A percentile compares a stretch with the other conserved stretches of the same genome.
Conservation (phyloP, 208 protist genomes). For the Leishmania tropica region DNA sequence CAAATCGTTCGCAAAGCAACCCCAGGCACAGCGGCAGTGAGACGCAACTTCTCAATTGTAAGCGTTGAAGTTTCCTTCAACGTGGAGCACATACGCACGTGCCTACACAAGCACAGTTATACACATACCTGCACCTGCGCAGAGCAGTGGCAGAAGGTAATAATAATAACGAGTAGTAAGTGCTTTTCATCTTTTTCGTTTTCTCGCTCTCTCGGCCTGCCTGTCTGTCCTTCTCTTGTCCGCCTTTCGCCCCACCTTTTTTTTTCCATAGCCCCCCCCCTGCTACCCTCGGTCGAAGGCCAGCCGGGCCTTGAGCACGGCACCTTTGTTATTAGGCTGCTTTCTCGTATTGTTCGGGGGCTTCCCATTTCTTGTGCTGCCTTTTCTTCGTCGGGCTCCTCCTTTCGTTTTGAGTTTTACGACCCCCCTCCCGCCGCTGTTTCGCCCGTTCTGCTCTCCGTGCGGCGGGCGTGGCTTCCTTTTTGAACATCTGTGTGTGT, state of each 20-base stretch:
- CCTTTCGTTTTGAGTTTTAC: background rate
- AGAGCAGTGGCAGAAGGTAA: background rate
- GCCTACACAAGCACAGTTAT: too few relatives aligned
- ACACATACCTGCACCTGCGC: background rate
- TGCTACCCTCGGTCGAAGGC: background rate
- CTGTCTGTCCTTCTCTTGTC: background rate
- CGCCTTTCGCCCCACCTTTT: background rate
- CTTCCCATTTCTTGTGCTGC: too few relatives aligned
- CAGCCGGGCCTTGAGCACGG: background rate
- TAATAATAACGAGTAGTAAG: background rate
- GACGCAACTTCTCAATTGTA: background rate
- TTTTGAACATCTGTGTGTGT: background rate
- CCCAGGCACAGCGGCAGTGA: background rate
- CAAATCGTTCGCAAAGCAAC: background rate
- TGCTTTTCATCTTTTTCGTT: background rate
- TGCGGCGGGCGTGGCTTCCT: background rate
- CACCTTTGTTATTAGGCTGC: too few relatives aligned
- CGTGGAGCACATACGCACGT: background rate
- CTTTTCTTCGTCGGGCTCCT: too few relatives aligned
- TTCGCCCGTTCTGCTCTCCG: background rate
- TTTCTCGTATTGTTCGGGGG: too few relatives aligned
- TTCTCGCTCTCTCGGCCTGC: background rate
- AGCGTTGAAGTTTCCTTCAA: background rate
- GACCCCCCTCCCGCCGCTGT: background rate
- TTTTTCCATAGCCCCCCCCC: background rate